phyloP scores from a whole-genome alignment of 2,329 filamentous ascomycete genomes.

The Talaromyces islandicus region DNA sequence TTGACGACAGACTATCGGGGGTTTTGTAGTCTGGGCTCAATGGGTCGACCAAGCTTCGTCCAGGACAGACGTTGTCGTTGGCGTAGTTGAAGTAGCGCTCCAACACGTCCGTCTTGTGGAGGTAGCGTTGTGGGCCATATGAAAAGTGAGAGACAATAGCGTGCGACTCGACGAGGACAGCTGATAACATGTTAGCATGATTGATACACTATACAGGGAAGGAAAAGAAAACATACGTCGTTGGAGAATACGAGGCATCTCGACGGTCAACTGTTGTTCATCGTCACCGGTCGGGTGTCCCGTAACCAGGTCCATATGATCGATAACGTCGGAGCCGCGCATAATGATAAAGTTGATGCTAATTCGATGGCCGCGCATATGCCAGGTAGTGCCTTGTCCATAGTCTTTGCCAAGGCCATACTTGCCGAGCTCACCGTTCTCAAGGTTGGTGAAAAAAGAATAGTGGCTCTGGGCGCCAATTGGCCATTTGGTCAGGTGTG shows the following conservation, averaged over 20 bases:
- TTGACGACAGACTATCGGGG: background rate
- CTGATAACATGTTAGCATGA: constrained; percentile 2
- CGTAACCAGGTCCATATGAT: constrained; percentile 9
- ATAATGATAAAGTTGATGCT: constrained; percentile 12
- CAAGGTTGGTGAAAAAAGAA: constrained; percentile 7
- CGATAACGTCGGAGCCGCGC: constrained; percentile 9
- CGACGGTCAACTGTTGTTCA: constrained; percentile 11
- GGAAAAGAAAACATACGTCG: constrained; percentile 4
- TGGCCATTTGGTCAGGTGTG: constrained; percentile 7
- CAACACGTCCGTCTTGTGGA: constrained; percentile 10
- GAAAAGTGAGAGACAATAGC: constrained; percentile 11
- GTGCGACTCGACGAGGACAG: constrained; percentile 10
- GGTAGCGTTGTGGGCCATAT: constrained; percentile 7
- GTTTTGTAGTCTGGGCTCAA: background rate
- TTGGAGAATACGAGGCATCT: constrained; percentile 8
- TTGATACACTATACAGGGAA: background rate
- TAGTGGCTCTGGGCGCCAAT: constrained; percentile 12
- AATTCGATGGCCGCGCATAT: constrained; percentile 8
- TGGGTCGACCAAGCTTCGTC: constrained; percentile 7
- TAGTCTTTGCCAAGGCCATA: constrained; percentile 10
- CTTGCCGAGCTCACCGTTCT: constrained; percentile 9
- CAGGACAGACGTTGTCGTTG: constrained; percentile 9
- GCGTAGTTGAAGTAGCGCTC: constrained; percentile 12
- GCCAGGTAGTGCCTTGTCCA: constrained; percentile 9
- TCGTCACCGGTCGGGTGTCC: constrained; percentile 9